These are phyloP conservation scores for Phylloboletellus chloephorus DNA, from an alignment of 1,284 basidiomycete genomes.

Conservation along the genomic window DNA sequence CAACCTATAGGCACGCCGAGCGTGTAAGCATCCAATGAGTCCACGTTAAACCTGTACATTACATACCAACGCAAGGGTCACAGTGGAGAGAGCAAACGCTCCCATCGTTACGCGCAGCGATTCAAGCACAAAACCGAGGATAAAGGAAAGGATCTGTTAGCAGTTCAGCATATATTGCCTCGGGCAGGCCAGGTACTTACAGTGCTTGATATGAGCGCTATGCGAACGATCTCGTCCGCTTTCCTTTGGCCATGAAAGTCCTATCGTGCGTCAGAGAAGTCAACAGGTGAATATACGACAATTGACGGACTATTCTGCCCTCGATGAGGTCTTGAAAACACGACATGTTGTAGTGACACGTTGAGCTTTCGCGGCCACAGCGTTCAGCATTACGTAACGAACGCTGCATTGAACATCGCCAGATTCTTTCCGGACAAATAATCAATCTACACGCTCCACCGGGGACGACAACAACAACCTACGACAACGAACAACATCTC, in stretches of 20 bases:
- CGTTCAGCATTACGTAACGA: slow-evolving; percentile 16
- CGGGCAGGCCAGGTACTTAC: slow-evolving; percentile 29
- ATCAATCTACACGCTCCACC: neutral
- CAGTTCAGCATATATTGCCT: neutral
- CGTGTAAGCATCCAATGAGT: neutral
- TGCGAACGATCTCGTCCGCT: slow-evolving; percentile 49
- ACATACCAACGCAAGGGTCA: slow-evolving; percentile 51
- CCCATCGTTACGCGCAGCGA: slow-evolving; percentile 57
- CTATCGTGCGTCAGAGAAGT: slow-evolving; percentile 32
- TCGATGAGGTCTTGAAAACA: slow-evolving; percentile 41
- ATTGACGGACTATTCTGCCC: slow-evolving; percentile 46
- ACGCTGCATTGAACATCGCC: neutral
- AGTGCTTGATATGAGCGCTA: slow-evolving; percentile 41
- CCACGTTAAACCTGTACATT: neutral
- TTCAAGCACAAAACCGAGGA: slow-evolving; percentile 55
- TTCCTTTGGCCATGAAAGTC: slow-evolving; percentile 70
- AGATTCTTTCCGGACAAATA: neutral
- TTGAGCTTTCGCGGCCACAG: neutral
- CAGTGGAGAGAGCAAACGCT: slow-evolving; percentile 43
- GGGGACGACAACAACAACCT: neutral
- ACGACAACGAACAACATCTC: neutral
- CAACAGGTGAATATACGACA: slow-evolving; percentile 9
- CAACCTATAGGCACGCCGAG: slow-evolving; percentile 35
- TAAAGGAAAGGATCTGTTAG: slow-evolving; percentile 57
- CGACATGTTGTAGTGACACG: slow-evolving; percentile 20